A percentile compares a stretch with the other conserved stretches of the same genome.
Evolutionary conservation across 2,329 filamentous ascomycete species (phyloP).

Genomic region (Onygenales sp.): DNA sequence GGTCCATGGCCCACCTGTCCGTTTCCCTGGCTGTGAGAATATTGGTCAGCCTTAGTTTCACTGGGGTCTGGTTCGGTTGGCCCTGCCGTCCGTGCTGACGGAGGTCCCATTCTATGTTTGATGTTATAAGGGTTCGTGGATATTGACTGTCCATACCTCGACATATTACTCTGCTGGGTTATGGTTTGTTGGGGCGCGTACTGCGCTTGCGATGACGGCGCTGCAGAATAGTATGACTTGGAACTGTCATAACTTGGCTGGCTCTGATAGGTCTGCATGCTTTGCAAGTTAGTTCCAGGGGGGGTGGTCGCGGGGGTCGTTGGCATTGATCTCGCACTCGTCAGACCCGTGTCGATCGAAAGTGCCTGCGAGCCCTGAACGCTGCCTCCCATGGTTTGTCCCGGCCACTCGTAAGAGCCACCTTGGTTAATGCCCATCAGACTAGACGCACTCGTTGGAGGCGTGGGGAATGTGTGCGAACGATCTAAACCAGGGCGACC

Average conservation of each 20-base stretch:
- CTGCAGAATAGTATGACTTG: conserved; percentile 67
- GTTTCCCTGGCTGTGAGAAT: conserved; percentile 44
- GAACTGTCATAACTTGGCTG: conserved; percentile 66
- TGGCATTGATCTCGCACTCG: conserved; percentile 74
- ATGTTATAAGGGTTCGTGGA: conserved; percentile 52
- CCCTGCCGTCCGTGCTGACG: conserved; percentile 52
- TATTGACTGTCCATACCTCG: conserved; percentile 51
- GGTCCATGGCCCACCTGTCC: conserved; percentile 46
- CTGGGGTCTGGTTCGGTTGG: conserved; percentile 55
- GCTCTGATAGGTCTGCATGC: conserved; percentile 67
- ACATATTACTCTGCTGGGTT: conserved; percentile 57
- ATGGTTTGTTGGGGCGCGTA: conserved; percentile 55
- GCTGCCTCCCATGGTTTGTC: conserved; percentile 52
- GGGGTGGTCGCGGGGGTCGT: conserved; percentile 87
- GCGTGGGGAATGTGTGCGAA: conserved; percentile 87
- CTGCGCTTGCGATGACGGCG: conserved; percentile 56
- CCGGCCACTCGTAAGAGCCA: conserved; percentile 68
- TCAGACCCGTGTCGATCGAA: conserved; percentile 71
- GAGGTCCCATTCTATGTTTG: conserved; percentile 84
- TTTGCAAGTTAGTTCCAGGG: conserved; percentile 65
- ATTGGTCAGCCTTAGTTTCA: conserved; percentile 58
- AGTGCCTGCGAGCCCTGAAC: conserved; percentile 59
- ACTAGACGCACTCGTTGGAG: conserved; percentile 84
- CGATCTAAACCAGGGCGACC: conserved; percentile 68
- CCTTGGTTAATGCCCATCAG: conserved; percentile 69